Base-by-base conservation (phyloP, 2,329 filamentous ascomycete genomes). In the Aureobasidium subglaciale region DNA sequence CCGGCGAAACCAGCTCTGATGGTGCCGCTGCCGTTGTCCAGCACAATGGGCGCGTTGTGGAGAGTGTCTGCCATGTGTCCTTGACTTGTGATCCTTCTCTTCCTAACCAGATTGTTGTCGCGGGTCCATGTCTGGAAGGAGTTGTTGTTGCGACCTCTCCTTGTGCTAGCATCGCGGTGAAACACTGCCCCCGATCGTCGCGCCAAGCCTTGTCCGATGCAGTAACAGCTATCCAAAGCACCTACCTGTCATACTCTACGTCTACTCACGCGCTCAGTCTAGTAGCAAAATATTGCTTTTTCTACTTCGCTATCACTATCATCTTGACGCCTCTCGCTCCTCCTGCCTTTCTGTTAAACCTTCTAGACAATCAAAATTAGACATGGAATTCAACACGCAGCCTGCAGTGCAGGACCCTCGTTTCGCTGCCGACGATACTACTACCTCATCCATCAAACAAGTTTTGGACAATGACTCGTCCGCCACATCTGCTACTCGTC, bases 21-120 rank as follows among this genome's bases (percentile, higher is more conserved):
- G 4, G 93, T 99, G 62, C 93, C 93, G 63, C 91, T 96, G 67
- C 93, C 93, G 76, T 99, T 99, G 82, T 99, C 93, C 67, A 99
- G 88, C 69, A 99, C 93, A 72, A 99, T 96, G 58, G 93, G 91
- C 63, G 90, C 91, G 79, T 99, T 99, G 79, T 96, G 93, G 56
- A 97, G 84, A 2, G 54, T 56, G 68, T 87, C 85, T 62, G 80
- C 77, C 82, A 86, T 85, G 64, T 61, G 65, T 66, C 22, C 45
- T 16, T 37, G 40, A 32, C n/a, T 15, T 41, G 48, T 38, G 9
- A 4, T 37, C 34, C 46, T 37, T 50, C 32, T 38, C 32, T 50
- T 50, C 29, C 46, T 38, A 1, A 22, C 6, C 32, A 37, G 22
- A 15, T 34, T 43, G 43, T 54, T 42, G 27, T 43, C 18, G 35